phyloP scores from a whole-genome alignment of 805 yeast species.

The Lachancea lanzarotensis region DNA sequence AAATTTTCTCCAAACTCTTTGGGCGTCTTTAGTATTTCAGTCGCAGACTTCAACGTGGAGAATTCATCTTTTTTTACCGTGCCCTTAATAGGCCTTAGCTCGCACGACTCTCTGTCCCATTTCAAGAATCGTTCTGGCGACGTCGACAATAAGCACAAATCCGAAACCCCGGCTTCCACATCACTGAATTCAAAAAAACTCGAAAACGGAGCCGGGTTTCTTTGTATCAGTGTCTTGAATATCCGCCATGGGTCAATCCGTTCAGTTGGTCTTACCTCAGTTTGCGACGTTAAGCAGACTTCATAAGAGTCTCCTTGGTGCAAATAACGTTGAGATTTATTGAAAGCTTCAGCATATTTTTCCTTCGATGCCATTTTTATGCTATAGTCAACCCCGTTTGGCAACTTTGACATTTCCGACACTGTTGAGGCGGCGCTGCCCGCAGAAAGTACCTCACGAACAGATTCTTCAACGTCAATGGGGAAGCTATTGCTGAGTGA shows the following conservation, averaged over 20 bases:
- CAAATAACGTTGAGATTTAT: constrained; percentile 58
- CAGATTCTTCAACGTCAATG: constrained; percentile 4
- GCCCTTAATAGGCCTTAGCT: constrained; percentile 93
- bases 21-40: constrained; percentile 62
- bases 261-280: constrained; percentile 48
- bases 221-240: constrained; percentile 60
- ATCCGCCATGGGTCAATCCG: constrained; percentile 64
- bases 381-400: constrained; percentile 23
- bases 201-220: constrained; percentile 91
- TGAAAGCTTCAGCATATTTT: constrained; percentile 49
- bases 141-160: constrained; percentile 61
- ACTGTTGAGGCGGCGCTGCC: background rate
- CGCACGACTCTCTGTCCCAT: constrained; percentile 63
- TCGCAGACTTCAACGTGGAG: constrained; percentile 53
- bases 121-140: constrained; percentile 91
- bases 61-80: constrained; percentile 67
- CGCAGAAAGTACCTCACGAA: constrained; percentile 4
- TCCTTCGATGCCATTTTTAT: constrained; percentile 45
- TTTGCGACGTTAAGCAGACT: constrained; percentile 77
- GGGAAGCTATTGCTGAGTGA: constrained; percentile 42
- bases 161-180: constrained; percentile 30
- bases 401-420: constrained; percentile 30
- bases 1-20: constrained; percentile 94
- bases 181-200: constrained; percentile 60
- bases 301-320: constrained; percentile 89